phyloP scores from a whole-genome alignment of 2,329 filamentous ascomycete species.

The Xylaria sp. region DNA sequence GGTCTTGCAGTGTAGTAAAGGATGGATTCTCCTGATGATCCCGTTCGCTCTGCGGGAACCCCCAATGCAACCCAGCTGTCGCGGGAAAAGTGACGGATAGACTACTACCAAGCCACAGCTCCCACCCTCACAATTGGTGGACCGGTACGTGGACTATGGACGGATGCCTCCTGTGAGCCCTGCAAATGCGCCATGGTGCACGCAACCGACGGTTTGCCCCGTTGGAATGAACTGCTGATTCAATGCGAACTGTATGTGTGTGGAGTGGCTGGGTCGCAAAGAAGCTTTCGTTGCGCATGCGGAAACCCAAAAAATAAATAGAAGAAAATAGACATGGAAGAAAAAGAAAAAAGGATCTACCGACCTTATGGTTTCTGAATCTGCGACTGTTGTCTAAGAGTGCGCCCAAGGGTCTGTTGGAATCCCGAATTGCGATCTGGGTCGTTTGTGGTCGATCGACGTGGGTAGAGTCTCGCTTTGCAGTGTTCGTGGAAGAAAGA shows the following conservation, averaged over 20 bases:
- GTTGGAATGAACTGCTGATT: slow-evolving; percentile 4
- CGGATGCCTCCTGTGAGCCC: slow-evolving; percentile 2
- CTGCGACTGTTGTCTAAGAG: neutral
- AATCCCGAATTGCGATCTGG: slow-evolving; percentile 4
- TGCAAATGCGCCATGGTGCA: slow-evolving; percentile 29
- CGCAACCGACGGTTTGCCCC: slow-evolving; percentile 9
- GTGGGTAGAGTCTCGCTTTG: slow-evolving; percentile 35
- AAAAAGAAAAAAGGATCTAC: slow-evolving; percentile 19
- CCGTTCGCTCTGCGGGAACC: slow-evolving; percentile 32
- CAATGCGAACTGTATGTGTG: slow-evolving; percentile 1
- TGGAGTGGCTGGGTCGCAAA: slow-evolving; percentile 19
- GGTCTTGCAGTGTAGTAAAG: slow-evolving; percentile 3
- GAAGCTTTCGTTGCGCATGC: slow-evolving; percentile 35
- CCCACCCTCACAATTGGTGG: slow-evolving; percentile 14
- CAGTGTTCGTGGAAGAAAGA: slow-evolving; percentile 24
- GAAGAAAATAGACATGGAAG: neutral
- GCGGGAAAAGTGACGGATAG: slow-evolving; percentile 18
- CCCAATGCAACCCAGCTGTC: slow-evolving; percentile 27
- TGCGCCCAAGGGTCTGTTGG: slow-evolving; percentile 15
- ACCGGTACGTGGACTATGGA: slow-evolving; percentile 17
- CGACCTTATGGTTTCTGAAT: slow-evolving; percentile 23
- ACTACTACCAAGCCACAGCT: slow-evolving; percentile 20
- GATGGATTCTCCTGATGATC: slow-evolving; percentile 26
- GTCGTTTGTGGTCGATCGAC: slow-evolving; percentile 31
- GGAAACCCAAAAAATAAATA: slow-evolving; percentile 12